These are phyloP conservation scores for Aspergillus diversus DNA, from an alignment of 495 filamentous ascomycete species.

Conservation along the genomic window DNA sequence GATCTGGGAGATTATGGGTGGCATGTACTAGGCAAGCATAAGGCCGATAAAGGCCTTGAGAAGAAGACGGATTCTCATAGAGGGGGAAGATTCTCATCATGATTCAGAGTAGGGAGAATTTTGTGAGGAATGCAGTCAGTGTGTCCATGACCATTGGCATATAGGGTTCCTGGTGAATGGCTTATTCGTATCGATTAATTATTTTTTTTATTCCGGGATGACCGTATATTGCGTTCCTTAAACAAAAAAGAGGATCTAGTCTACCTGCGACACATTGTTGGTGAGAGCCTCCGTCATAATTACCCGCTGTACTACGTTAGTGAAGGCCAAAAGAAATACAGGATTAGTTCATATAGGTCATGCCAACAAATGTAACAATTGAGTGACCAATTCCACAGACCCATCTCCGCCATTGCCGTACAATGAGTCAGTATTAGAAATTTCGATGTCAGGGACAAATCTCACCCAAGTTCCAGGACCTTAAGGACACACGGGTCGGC, in stretches of 20 bases:
- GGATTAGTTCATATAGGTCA: conserved; percentile 1
- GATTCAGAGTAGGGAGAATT: conserved; percentile 45
- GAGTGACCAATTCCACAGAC: conserved; percentile 33
- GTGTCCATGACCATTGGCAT: conserved; percentile 45
- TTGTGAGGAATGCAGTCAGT: conserved; percentile 44
- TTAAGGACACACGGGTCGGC: too few species aligned
- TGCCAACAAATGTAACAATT: conserved; percentile 32
- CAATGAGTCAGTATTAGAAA: not conserved
- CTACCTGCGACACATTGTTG: conserved; percentile 21
- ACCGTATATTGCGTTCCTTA: too few species aligned
- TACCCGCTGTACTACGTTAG: conserved; percentile 29
- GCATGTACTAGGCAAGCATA: conserved; percentile 46
- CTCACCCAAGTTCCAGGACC: conserved; percentile 21
- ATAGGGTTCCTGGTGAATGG: conserved; percentile 29
- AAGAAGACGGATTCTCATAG: conserved; percentile 36
- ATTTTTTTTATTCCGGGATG: too few species aligned
- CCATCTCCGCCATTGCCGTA: conserved; percentile 4
- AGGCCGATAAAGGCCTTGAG: conserved; percentile 42
- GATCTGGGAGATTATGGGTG: conserved; percentile 38
- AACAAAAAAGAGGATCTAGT: not conserved
- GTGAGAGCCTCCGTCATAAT: conserved; percentile 34
- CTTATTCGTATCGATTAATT: conserved; percentile 2
- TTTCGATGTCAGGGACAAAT: not conserved
- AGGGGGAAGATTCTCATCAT: conserved; percentile 44
- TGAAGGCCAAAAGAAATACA: not conserved